These are phyloP conservation scores for Tephrocybe rancida DNA, from an alignment of 768 basidiomycete species.

Conservation along the genomic window DNA sequence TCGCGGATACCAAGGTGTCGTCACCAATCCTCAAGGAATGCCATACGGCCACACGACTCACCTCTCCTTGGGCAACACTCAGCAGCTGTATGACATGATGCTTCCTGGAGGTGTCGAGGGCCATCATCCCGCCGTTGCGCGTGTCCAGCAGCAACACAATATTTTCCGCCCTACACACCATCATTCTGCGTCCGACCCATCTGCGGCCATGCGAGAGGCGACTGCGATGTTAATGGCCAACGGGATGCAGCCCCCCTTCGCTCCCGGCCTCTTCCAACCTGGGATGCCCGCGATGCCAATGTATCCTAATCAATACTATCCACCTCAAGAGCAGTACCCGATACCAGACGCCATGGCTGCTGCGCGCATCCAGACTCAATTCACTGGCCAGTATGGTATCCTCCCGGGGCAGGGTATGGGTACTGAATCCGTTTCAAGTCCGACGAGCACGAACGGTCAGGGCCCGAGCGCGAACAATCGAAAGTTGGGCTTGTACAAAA, in stretches of 20 bases:
- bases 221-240: conserved; percentile 62
- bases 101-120: conserved; percentile 57
- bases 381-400: conserved; percentile 50
- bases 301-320: conserved; percentile 74
- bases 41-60: conserved; percentile 65
- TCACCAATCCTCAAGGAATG: conserved; percentile 56
- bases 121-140: conserved; percentile 66
- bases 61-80: conserved; percentile 71
- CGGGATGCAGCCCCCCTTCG: conserved; percentile 56
- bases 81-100: conserved; percentile 85
- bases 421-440: conserved; percentile 41
- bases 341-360: conserved; percentile 52
- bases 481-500: conserved; percentile 90
- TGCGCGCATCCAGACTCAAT: conserved; percentile 66
- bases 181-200: conserved; percentile 83
- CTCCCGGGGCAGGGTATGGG: conserved; percentile 30
- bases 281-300: conserved; percentile 56
- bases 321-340: conserved; percentile 57
- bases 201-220: conserved; percentile 70
- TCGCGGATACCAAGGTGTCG: conserved; percentile 55
- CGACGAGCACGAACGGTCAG: conserved; percentile 44
- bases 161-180: conserved; percentile 76
- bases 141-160: conserved; percentile 80
- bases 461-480: conserved; percentile 92
- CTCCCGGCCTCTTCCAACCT: conserved; percentile 59